Percentiles rank a stretch among this genome's conserved stretches.
Evolutionary conservation across 1,139 yeast genomes (phyloP).

Genomic region (Pichia sp.): DNA sequence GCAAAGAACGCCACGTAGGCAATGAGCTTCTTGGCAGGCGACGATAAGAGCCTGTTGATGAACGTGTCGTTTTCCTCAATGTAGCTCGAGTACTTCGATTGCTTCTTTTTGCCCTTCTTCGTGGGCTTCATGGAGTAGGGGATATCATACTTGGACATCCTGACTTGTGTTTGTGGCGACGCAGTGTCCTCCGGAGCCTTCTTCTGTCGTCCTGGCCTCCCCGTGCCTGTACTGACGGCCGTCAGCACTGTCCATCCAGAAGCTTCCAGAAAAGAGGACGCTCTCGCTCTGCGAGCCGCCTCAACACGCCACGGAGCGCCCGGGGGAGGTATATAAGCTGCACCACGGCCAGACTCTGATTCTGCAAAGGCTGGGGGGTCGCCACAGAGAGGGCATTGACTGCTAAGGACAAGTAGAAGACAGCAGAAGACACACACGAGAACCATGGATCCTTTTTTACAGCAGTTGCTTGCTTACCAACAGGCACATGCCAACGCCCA

Average conservation of each 20-base stretch:
- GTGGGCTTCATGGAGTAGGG: constrained; percentile 16
- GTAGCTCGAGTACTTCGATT: constrained; percentile 10
- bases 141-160: constrained; percentile 14
- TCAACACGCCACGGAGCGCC: background rate
- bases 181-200: background rate
- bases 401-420: background rate
- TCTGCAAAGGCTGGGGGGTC: too few relatives aligned
- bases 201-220: too few relatives aligned
- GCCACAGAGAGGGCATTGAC: background rate
- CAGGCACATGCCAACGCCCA: constrained; percentile 5
- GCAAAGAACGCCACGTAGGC: constrained; percentile 16
- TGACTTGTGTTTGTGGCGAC: background rate
- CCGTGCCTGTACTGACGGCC: too few relatives aligned
- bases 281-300: background rate
- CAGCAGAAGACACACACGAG: background rate
- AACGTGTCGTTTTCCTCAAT: constrained; percentile 8
- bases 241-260: too few relatives aligned
- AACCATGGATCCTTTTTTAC: constrained; percentile 16
- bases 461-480: constrained; percentile 10
- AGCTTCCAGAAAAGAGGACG: background rate
- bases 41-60: constrained; percentile 5
- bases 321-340: background rate
- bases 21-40: constrained; percentile 15
- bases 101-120: constrained; percentile 9
- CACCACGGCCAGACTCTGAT: background rate